Conservation (phyloP, 2,329 filamentous ascomycete species). For the Epichloe coenophiala region DNA sequence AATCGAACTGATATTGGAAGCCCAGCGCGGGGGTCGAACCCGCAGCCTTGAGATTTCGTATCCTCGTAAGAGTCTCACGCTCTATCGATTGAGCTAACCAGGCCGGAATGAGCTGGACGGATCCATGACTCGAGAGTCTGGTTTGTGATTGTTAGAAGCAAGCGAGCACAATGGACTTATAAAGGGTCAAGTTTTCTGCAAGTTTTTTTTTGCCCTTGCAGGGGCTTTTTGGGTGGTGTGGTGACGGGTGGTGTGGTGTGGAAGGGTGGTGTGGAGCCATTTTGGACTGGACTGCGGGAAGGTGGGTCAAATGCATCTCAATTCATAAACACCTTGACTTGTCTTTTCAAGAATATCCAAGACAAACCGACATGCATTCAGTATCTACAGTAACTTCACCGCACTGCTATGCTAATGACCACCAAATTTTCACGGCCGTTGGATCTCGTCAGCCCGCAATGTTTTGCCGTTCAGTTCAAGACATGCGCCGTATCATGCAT, state of each 20-base stretch:
- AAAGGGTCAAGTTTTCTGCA: background rate
- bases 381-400: background rate
- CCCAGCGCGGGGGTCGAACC: conserved; percentile 35
- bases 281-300: no score
- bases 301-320: no score
- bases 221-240: no score
- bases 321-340: no score
- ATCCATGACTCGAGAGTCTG: background rate
- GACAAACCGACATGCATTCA: no score
- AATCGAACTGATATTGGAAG: background rate
- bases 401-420: background rate
- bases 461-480: no score
- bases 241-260: no score
- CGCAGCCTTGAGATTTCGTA: conserved; percentile 33
- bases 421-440: background rate
- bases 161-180: background rate
- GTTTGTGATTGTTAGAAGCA: background rate
- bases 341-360: no score
- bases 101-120: conserved; percentile 10
- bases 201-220: background rate
- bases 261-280: no score
- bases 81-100: conserved; percentile 39
- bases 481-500: background rate
- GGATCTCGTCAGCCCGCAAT: no score
- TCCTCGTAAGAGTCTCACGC: conserved; percentile 51